Base-by-base conservation (phyloP, 2,329 filamentous ascomycete species). In the Sporothrix brunneoviolacea region DNA sequence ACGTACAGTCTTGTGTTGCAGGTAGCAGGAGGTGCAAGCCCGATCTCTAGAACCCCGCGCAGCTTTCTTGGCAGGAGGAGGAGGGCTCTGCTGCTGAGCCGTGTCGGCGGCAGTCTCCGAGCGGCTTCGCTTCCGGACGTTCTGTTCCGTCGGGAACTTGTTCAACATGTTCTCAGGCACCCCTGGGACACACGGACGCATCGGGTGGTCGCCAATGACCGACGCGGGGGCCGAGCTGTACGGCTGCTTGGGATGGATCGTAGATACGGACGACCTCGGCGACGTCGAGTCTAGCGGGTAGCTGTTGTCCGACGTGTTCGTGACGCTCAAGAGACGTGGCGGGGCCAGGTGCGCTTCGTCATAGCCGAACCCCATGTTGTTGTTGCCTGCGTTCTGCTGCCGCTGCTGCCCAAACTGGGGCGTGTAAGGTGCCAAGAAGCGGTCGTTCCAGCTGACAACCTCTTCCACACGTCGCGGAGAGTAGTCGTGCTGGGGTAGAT, bases 201-300 rank as follows among this genome's bases (percentile, higher is more conserved):
- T 33, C 16, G 27, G 15, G 18, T 7, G 22, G 38, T 49, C 46
- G 2, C 46, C 46, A 10, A 18, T 21, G 13, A 21, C 30, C 15
- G 47, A 50, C 18, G 47, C 10, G 5, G 47, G 47, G 3, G 47
- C 46, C 15, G 45, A 48, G 18, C 22, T 10, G 38, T n/a, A 8
- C 13, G 10, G 21, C 2, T 10, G 46, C 13, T 40, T 16, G 18
- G 37, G 2, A 18, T 22, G 5, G 36, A 19, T 7, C n/a, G 30
- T 24, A 0, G 45, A 48, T 12, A 48, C 9, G 4, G 46, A 41
- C 3, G 46, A 48, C 28, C 41, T 2, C 8, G 46, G 37, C 21
- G 46, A 42, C 19, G 46, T 41, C n/a, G 38, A 36, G 13, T 19
- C 46, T 2, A 41, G 28, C 2, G 28, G 10, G 12, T 22, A 41